A percentile compares a stretch with the other conserved stretches of the same genome.
These are phyloP conservation scores for Leucosporidium yakuticum DNA, from an alignment of 768 basidiomycete genomes.

Conservation along the genomic window DNA sequence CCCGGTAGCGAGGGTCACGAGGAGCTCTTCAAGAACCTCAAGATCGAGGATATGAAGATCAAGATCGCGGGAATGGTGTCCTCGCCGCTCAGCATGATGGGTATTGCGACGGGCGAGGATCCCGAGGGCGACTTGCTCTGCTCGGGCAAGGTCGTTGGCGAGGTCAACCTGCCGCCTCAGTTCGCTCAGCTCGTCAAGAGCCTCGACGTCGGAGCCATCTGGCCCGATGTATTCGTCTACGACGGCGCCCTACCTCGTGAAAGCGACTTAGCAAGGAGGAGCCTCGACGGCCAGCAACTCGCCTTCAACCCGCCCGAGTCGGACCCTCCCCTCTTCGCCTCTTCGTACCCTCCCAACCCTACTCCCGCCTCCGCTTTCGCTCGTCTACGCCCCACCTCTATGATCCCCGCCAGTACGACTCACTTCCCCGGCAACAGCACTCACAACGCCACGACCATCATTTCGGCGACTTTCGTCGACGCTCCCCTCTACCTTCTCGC, in stretches of 20 bases:
- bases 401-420: slow-evolving; percentile 20
- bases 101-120: background rate
- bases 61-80: slow-evolving; percentile 2
- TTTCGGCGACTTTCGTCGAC: slow-evolving; percentile 28
- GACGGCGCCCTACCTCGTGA: slow-evolving; percentile 29
- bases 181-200: slow-evolving; percentile 9
- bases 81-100: background rate
- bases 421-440: slow-evolving; percentile 30
- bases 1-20: slow-evolving; percentile 22
- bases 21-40: slow-evolving; percentile 29
- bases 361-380: slow-evolving; percentile 32
- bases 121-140: slow-evolving; percentile 27
- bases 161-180: slow-evolving; percentile 22
- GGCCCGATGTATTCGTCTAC: slow-evolving; percentile 35
- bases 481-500: slow-evolving; percentile 33
- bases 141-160: slow-evolving; percentile 24
- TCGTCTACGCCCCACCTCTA: slow-evolving; percentile 16
- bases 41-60: slow-evolving; percentile 33
- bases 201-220: slow-evolving; percentile 22
- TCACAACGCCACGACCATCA: slow-evolving; percentile 20
- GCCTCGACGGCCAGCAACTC: background rate
- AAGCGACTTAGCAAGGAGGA: background rate
- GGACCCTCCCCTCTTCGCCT: background rate
- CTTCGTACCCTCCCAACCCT: slow-evolving; percentile 31
- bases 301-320: background rate